Percentiles rank a stretch among this genome's conserved stretches.
Evolutionary conservation across 2,329 filamentous ascomycete species (phyloP).

Genomic region (Aspergillus hiratsukae): DNA sequence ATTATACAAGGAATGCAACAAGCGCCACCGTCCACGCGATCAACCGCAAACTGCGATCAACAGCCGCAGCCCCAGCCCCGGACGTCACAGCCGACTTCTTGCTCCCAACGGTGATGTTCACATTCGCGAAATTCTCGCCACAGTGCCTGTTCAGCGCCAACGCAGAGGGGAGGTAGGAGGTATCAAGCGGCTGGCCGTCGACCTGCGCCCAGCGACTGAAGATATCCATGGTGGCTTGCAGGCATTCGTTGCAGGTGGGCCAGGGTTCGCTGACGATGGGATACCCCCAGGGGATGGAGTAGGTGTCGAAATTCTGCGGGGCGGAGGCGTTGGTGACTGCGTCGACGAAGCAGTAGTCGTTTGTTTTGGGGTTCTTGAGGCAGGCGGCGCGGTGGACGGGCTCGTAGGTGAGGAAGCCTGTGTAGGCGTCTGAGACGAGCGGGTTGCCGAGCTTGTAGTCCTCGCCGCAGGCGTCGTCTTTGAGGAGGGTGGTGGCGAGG

Average conservation of each 20-base stretch:
- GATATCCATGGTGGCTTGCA: conserved; percentile 75
- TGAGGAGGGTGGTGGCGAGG: conserved; percentile 62
- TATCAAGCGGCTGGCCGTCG: conserved; percentile 60
- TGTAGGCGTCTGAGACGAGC: conserved; percentile 68
- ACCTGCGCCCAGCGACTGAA: conserved; percentile 68
- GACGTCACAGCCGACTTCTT: conserved; percentile 7
- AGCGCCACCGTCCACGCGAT: conserved; percentile 6
- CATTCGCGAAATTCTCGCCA: conserved; percentile 52
- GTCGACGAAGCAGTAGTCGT: conserved; percentile 73
- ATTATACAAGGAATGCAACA: not conserved
- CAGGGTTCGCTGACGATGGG: conserved; percentile 60
- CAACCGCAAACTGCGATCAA: conserved; percentile 1
- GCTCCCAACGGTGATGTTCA: conserved; percentile 37
- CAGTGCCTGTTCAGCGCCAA: conserved; percentile 64
- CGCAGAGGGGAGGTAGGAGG: conserved; percentile 68
- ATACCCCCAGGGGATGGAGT: conserved; percentile 77
- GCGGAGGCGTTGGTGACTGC: conserved; percentile 72
- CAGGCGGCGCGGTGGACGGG: conserved; percentile 78
- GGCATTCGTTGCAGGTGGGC: conserved; percentile 73
- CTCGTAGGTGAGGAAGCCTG: conserved; percentile 71
- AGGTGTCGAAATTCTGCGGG: conserved; percentile 71
- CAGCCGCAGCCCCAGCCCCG: not conserved
- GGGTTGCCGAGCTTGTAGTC: conserved; percentile 67
- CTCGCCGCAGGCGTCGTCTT: conserved; percentile 60
- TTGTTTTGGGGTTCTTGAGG: conserved; percentile 61